Evolutionary conservation across 1,284 basidiomycete genomes (phyloP).

Genomic region (Leccinum fallax): DNA sequence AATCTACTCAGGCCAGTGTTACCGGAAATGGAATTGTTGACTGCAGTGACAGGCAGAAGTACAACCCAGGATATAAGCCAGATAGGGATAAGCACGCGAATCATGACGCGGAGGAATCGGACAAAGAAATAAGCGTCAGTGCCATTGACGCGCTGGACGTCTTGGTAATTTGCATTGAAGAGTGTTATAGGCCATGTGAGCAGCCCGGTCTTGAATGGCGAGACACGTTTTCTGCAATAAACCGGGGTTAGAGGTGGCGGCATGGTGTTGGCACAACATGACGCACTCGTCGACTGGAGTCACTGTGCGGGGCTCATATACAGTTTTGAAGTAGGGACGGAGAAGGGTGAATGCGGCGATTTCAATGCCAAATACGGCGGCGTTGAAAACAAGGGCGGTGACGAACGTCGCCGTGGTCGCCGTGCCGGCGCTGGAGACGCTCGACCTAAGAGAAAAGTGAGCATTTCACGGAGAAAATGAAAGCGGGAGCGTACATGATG

Average conservation of each 20-base stretch:
- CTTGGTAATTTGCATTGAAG: slow-evolving; percentile 57
- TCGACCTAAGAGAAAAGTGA: slow-evolving; percentile 25
- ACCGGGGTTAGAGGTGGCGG: slow-evolving; percentile 5
- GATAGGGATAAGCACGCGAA: slow-evolving; percentile 81
- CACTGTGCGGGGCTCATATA: slow-evolving; percentile 83
- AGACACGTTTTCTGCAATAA: slow-evolving; percentile 53
- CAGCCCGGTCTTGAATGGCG: slow-evolving; percentile 46
- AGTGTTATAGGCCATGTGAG: slow-evolving; percentile 64
- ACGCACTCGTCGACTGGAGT: slow-evolving; percentile 52
- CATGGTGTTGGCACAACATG: slow-evolving; percentile 1
- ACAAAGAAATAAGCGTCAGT: slow-evolving; percentile 95
- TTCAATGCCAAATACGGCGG: slow-evolving; percentile 65
- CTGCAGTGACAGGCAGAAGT: slow-evolving; percentile 69
- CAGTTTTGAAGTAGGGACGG: slow-evolving; percentile 68
- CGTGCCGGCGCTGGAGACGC: slow-evolving; percentile 35
- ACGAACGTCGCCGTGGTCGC: slow-evolving; percentile 69
- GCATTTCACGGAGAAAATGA: neutral
- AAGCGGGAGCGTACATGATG: slow-evolving; percentile 22
- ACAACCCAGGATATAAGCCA: slow-evolving; percentile 76
- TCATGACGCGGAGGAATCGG: slow-evolving; percentile 83
- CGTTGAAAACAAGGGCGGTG: slow-evolving; percentile 78
- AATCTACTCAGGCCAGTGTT: slow-evolving; percentile 73
- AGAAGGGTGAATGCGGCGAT: slow-evolving; percentile 71
- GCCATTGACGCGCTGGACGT: slow-evolving; percentile 77
- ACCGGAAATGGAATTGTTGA: slow-evolving; percentile 49